Evolutionary conservation across 1,284 basidiomycete species (phyloP).

Genomic region (Sanghuangporus sanghuang): DNA sequence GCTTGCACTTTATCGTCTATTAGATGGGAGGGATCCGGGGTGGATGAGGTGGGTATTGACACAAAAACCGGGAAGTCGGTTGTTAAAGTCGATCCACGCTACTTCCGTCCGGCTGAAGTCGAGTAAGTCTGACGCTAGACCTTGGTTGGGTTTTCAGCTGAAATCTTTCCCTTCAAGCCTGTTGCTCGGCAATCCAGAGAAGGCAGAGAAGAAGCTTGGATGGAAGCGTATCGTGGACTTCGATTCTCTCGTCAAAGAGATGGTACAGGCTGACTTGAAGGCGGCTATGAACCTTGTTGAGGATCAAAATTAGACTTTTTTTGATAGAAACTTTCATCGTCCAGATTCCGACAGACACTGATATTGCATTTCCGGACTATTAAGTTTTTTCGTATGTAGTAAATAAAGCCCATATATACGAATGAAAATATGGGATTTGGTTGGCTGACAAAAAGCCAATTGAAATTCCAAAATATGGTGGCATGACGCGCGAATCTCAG

Average conservation of each 20-base stretch:
- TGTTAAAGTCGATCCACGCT: constrained; percentile 75
- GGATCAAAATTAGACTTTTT: constrained; percentile 59
- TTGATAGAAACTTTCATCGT: not conserved
- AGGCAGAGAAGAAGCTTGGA: constrained; percentile 78
- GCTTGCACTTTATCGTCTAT: not conserved
- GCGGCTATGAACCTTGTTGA: constrained; percentile 67
- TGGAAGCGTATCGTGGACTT: constrained; percentile 85
- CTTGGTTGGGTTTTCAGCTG: not conserved
- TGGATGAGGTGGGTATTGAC: constrained; percentile 74
- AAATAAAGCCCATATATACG: too few relatives aligned
- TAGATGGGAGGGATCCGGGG: constrained; percentile 72
- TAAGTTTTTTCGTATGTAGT: not conserved
- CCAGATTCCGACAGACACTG: not conserved
- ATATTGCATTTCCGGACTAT: not conserved
- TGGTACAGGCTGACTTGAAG: constrained; percentile 77
- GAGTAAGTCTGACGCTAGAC: constrained; percentile 52
- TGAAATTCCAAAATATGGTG: too few relatives aligned
- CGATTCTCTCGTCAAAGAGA: constrained; percentile 78
- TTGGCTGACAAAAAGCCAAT: too few relatives aligned
- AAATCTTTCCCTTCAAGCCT: constrained; percentile 41
- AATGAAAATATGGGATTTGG: too few relatives aligned
- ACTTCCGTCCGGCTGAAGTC: constrained; percentile 90
- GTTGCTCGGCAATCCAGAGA: constrained; percentile 75
- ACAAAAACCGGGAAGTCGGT: constrained; percentile 59
- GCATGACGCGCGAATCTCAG: too few relatives aligned